These are phyloP conservation scores for Tuctoria greenei DNA, from an alignment of 176 grass and related monocot genomes.

Conservation along the genomic window DNA sequence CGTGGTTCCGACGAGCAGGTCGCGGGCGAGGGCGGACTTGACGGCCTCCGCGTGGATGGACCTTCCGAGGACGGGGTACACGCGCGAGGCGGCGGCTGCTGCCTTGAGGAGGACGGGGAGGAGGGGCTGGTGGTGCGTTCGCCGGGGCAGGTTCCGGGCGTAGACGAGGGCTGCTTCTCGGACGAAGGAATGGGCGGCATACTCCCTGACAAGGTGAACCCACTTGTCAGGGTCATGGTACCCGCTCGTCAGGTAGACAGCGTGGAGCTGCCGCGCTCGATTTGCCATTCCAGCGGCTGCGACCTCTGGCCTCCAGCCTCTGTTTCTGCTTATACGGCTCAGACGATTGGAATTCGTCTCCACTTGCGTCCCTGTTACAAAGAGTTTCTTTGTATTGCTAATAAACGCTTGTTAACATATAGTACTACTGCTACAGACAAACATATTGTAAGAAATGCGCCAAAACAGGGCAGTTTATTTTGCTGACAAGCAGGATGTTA, in stretches of 20 bases:
- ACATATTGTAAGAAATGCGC: too few species aligned
- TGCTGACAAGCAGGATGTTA: too few species aligned
- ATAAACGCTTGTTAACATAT: background rate
- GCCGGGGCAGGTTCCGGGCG: slow-evolving; percentile 31
- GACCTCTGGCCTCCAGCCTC: too few species aligned
- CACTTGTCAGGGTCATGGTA: slow-evolving; percentile 27
- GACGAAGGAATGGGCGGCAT: slow-evolving; percentile 35
- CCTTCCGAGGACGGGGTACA: slow-evolving; percentile 22
- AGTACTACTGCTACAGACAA: background rate
- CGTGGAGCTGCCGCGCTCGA: slow-evolving; percentile 48
- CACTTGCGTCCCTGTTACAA: background rate
- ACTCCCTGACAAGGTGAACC: slow-evolving; percentile 34
- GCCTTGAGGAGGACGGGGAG: slow-evolving; percentile 62
- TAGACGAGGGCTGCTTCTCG: slow-evolving; percentile 48
- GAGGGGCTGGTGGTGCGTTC: slow-evolving; percentile 43
- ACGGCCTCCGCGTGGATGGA: slow-evolving; percentile 47
- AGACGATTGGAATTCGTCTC: background rate
- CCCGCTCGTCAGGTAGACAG: slow-evolving; percentile 2
- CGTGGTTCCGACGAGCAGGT: slow-evolving; percentile 51
- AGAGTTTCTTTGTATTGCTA: background rate
- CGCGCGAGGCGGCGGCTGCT: slow-evolving; percentile 10
- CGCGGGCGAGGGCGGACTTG: slow-evolving; percentile 31
- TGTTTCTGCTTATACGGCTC: too few species aligned
- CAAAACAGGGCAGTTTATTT: too few species aligned
- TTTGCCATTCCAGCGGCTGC: slow-evolving; percentile 8